Percentiles rank a stretch among this genome's conserved stretches.
Conservation (phyloP, 805 yeast genomes). For the Metschnikowia baotianmanensis region DNA sequence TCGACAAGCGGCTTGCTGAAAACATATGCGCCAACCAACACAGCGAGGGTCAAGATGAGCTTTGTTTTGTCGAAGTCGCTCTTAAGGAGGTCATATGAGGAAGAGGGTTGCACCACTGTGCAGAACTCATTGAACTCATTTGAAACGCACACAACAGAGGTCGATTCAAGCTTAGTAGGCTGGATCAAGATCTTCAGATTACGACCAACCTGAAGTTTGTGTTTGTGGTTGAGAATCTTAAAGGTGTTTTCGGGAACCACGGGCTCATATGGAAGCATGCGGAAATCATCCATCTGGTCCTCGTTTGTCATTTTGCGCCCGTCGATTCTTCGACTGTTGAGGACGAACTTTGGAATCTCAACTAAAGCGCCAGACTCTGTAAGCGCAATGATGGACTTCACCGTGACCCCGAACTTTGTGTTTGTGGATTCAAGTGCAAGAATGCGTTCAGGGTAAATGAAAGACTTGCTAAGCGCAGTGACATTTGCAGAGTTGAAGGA, state of each 20-base stretch:
- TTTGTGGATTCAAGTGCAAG: conserved; percentile 49
- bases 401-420: conserved; percentile 66
- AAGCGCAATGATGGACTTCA: conserved; percentile 60
- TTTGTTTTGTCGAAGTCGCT: conserved; percentile 64
- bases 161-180: conserved; percentile 74
- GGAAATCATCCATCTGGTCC: conserved; percentile 56
- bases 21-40: conserved; percentile 46
- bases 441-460: conserved; percentile 59
- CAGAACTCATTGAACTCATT: conserved; percentile 69
- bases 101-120: conserved; percentile 75
- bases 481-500: conserved; percentile 46
- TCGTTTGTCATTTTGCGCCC: conserved; percentile 49
- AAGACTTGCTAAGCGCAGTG: conserved; percentile 50
- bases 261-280: conserved; percentile 64
- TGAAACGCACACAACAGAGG: conserved; percentile 63
- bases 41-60: conserved; percentile 57
- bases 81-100: conserved; percentile 74
- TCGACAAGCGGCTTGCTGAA: conserved; percentile 58
- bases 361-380: conserved; percentile 61
- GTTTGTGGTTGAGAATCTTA: conserved; percentile 37
- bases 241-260: conserved; percentile 39
- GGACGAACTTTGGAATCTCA: conserved; percentile 63
- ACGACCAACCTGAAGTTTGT: conserved; percentile 23
- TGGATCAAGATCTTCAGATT: conserved; percentile 25
- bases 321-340: conserved; percentile 68